These are phyloP conservation scores for Syzygium aqueum DNA, from an alignment of 345 rosid genomes.

Conservation along the genomic window DNA sequence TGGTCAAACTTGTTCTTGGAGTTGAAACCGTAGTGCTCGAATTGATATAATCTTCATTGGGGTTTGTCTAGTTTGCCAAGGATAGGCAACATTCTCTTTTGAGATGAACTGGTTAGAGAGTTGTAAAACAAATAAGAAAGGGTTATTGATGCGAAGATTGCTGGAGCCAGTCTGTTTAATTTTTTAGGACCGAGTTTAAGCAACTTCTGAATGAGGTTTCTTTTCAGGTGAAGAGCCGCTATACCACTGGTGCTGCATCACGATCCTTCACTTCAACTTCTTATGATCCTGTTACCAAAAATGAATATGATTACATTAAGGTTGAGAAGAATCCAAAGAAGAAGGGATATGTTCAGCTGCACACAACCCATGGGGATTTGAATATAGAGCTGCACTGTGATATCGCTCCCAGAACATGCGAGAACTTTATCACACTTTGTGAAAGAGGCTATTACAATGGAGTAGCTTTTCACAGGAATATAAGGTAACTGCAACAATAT, in stretches of 20 bases:
- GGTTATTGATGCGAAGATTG: background rate
- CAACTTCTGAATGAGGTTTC: constrained; percentile 1
- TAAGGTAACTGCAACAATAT: constrained; percentile 34
- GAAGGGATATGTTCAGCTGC: constrained; percentile 95
- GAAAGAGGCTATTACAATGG: constrained; percentile 81
- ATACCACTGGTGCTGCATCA: constrained; percentile 90
- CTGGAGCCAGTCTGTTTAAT: background rate
- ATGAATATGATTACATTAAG: constrained; percentile 74
- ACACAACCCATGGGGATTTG: constrained; percentile 82
- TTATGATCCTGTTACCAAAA: constrained; percentile 79
- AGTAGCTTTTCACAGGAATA: constrained; percentile 69
- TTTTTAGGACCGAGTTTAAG: background rate
- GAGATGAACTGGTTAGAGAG: background rate
- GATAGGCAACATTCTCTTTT: background rate
- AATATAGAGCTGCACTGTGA: constrained; percentile 93
- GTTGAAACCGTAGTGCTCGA: background rate
- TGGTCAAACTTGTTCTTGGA: background rate
- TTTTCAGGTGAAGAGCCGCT: constrained; percentile 75
- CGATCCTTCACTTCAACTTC: constrained; percentile 91
- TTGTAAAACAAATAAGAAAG: background rate
- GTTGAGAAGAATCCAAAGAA: constrained; percentile 90
- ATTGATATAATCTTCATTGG: background rate
- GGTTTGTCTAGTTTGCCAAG: background rate
- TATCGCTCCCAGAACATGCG: constrained; percentile 84
- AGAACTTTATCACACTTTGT: constrained; percentile 85